Evolutionary conservation across 768 basidiomycete species (phyloP), one percentile per base, ranked within the genome.

Genomic region (Tulasnella calospora): DNA sequence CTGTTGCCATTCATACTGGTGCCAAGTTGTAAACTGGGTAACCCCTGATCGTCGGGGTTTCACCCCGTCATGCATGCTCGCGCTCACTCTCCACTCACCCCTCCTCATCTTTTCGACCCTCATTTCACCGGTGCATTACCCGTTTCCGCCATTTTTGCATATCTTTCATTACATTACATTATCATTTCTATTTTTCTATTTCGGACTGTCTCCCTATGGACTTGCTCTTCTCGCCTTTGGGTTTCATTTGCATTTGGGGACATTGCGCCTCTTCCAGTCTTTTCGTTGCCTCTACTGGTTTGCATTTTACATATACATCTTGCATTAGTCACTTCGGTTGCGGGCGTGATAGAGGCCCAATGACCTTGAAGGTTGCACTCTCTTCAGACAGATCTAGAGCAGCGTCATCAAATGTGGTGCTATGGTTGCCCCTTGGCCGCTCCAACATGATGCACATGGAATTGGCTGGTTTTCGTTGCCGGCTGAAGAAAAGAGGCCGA

Each of bases 1-100:
- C 90, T 2, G 81, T 81, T 30, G 81, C 80, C 9, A 69, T 81
- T 19, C 78, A 79, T n/a, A 30, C 61, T 30, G 61, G 61, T 17
- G n/a, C 61, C 27, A 67, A 67, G 61, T 33, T 67, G 61, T 67
- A 67, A 33, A 67, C 61, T 67, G 61, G 61, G 3, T n/a, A 33
- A 2, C 61, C 33, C 27, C 27, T 30, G 13, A 27, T 33, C 61
- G 21, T 67, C 61, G 21, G 61, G 47, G 6, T 51, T 51, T 23
- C 19, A 23, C 23, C 21, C 61, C 15, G 21, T 33, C 61, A 67
- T 67, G 61, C 61, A 67, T 67, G 61, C 61, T 67, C 61, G 61
- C 61, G 61, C 61, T 67, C 61, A 30, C 33, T 13, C 61, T 30
- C 55, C 23, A 57, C 21, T n/a, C 27, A 23, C 27, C 61, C 12